These are phyloP conservation scores for Anaeromyces robustus DNA, from an alignment of 192 early-diverging fungal species.

Conservation along the genomic window DNA sequence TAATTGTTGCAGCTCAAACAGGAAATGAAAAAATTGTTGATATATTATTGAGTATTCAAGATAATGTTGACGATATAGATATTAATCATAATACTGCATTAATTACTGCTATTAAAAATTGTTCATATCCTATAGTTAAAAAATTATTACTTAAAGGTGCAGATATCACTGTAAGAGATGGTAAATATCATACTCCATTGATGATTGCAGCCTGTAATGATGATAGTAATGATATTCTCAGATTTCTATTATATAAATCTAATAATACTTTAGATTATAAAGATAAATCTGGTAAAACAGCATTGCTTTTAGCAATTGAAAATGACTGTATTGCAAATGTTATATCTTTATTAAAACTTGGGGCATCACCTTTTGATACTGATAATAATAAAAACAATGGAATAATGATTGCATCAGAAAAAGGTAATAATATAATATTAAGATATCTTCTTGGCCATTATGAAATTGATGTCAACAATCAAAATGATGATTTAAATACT, in stretches of 20 bases:
- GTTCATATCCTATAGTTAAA: neutral
- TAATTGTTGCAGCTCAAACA: neutral
- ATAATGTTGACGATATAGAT: neutral
- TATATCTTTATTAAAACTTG: neutral
- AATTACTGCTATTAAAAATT: neutral
- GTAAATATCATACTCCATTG: neutral
- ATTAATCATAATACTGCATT: neutral
- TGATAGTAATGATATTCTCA: neutral
- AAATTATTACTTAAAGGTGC: neutral
- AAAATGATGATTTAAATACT: neutral
- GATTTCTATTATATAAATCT: neutral
- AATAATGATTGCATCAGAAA: neutral
- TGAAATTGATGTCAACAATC: neutral
- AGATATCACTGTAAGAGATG: neutral
- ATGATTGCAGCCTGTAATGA: neutral
- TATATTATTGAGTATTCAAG: neutral
- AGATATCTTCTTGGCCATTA: neutral
- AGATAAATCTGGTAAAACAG: neutral
- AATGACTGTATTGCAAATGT: neutral
- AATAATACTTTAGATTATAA: neutral
- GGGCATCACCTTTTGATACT: neutral
- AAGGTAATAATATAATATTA: neutral
- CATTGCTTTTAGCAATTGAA: neutral
- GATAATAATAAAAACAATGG: neutral
- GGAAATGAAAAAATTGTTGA: neutral